phyloP scores from a whole-genome alignment of 2,329 filamentous ascomycete species.

The Cryoendolithus antarcticus region DNA sequence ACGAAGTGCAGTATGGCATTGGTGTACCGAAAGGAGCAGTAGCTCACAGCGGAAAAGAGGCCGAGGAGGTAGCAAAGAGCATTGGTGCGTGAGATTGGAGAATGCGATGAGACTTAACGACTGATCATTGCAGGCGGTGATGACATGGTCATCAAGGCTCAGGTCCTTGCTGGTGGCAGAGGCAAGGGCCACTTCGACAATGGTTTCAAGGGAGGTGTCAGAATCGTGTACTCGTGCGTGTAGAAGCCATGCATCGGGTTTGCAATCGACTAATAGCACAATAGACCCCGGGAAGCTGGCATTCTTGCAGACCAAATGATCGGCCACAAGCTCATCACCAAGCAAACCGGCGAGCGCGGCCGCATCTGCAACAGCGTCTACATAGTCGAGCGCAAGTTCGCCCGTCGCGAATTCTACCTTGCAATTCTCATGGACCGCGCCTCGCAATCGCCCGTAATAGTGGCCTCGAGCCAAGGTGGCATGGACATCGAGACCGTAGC shows the following conservation, averaged over 20 bases:
- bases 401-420: slow-evolving; percentile 96
- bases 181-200: slow-evolving; percentile 98
- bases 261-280: slow-evolving; percentile 7
- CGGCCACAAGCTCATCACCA: slow-evolving; percentile 98
- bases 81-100: slow-evolving; percentile 48
- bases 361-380: slow-evolving; percentile 95
- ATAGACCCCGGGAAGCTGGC: slow-evolving; percentile 71
- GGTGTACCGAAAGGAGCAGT: slow-evolving; percentile 84
- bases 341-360: slow-evolving; percentile 90
- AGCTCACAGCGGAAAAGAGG: slow-evolving; percentile 71
- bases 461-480: slow-evolving; percentile 94
- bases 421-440: slow-evolving; percentile 96
- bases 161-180: slow-evolving; percentile 93
- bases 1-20: slow-evolving; percentile 64
- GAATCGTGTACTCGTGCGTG: slow-evolving; percentile 86
- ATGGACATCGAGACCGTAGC: slow-evolving; percentile 99
- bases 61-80: slow-evolving; percentile 78
- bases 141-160: slow-evolving; percentile 99
- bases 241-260: not conserved
- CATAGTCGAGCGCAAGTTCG: slow-evolving; percentile 99
- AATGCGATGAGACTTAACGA: no score
- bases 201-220: slow-evolving; percentile 95
- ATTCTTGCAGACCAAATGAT: slow-evolving; percentile 99
- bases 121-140: slow-evolving; percentile 46
- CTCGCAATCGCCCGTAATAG: slow-evolving; percentile 84